A percentile compares a stretch with the other conserved stretches of the same genome.
phyloP scores from a whole-genome alignment of 805 yeast genomes.

The Starmerella asiatica region DNA sequence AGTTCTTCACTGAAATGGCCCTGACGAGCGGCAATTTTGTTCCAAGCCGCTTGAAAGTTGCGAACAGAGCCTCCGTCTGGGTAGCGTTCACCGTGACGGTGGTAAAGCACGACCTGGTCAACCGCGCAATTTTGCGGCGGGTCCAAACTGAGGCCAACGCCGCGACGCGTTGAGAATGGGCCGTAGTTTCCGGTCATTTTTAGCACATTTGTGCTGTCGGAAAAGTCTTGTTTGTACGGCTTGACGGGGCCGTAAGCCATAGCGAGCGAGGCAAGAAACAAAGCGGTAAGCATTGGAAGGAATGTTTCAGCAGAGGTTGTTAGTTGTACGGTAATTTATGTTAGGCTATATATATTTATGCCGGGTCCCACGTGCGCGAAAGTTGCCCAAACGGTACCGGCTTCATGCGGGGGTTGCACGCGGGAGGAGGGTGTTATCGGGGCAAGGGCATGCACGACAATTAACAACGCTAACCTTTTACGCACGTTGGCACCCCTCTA shows the following conservation, averaged over 20 bases:
- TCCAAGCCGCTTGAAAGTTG: conserved; percentile 20
- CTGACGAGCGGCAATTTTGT: conserved; percentile 5
- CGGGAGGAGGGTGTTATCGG: no score
- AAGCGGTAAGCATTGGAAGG: neutral
- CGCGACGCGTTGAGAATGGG: conserved; percentile 36
- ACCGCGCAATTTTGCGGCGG: conserved; percentile 35
- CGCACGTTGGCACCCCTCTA: no score
- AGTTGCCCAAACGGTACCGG: no score
- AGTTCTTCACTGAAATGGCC: conserved; percentile 17
- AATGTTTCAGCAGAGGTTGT: no score
- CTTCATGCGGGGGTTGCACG: no score
- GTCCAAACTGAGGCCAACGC: conserved; percentile 36
- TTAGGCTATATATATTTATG: no score
- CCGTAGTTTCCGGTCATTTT: conserved; percentile 33
- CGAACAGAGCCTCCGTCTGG: conserved; percentile 22
- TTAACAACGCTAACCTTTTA: no score
- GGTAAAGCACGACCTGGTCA: conserved; percentile 37
- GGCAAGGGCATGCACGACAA: no score
- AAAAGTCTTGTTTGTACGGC: conserved; percentile 16
- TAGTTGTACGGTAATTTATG: no score
- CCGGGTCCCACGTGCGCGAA: no score
- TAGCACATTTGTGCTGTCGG: conserved; percentile 30
- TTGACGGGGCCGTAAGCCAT: conserved; percentile 1
- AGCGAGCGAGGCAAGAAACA: neutral
- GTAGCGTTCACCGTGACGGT: conserved; percentile 43